Conservation (phyloP, 768 basidiomycete genomes). For the Harrya chromipes region DNA sequence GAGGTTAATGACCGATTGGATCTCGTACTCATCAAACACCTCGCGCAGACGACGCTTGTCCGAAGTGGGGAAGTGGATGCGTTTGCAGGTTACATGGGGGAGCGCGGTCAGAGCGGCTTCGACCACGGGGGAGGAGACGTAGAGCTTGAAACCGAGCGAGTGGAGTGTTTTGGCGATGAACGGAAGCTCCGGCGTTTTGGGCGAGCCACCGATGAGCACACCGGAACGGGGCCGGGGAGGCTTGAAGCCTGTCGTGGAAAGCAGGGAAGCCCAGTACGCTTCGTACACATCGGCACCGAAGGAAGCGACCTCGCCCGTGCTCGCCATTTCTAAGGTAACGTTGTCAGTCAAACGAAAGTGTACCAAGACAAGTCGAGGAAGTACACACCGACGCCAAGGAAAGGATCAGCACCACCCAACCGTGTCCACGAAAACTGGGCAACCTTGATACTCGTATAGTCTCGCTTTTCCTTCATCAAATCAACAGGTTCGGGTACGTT, state of each 20-base stretch:
- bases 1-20: slow-evolving; percentile 92
- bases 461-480: slow-evolving; percentile 82
- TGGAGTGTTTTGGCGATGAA: slow-evolving; percentile 75
- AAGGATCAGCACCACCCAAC: slow-evolving; percentile 74
- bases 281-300: slow-evolving; percentile 94
- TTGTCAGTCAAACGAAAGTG: slow-evolving; percentile 1
- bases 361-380: neutral
- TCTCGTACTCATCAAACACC: slow-evolving; percentile 92
- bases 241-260: slow-evolving; percentile 95
- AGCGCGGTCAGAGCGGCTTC: slow-evolving; percentile 79
- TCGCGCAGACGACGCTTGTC: slow-evolving; percentile 95
- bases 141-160: slow-evolving; percentile 93
- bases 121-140: slow-evolving; percentile 76
- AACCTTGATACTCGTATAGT: slow-evolving; percentile 96
- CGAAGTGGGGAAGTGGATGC: slow-evolving; percentile 93
- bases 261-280: slow-evolving; percentile 94
- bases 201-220: slow-evolving; percentile 90
- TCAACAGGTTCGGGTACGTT: slow-evolving; percentile 90
- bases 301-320: slow-evolving; percentile 95
- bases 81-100: slow-evolving; percentile 75
- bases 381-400: slow-evolving; percentile 72
- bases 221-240: slow-evolving; percentile 81
- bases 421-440: slow-evolving; percentile 99
- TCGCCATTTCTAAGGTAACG: slow-evolving; percentile 79
- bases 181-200: slow-evolving; percentile 81